A percentile compares a stretch with the other conserved stretches of the same genome.
Conservation (phyloP, 225 moss, liverwort and hornwort genomes). For the Straminergon stramineum region DNA sequence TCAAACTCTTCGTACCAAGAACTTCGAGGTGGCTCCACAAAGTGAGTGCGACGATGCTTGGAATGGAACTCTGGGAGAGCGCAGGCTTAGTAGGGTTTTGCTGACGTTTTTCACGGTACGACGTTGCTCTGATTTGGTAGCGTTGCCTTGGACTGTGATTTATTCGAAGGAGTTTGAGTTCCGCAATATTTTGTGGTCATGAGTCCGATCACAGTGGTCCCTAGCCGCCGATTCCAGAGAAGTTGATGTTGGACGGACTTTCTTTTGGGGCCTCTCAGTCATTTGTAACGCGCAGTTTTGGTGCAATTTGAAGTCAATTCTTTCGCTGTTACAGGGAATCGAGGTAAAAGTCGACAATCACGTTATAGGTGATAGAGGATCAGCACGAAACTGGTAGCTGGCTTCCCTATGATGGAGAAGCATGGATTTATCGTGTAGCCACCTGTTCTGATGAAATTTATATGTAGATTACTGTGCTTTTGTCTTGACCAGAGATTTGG, state of each 20-base stretch:
- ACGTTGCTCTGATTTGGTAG: not conserved
- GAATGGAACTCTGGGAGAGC: not conserved
- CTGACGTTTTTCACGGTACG: not conserved
- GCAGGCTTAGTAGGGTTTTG: not conserved
- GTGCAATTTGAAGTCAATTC: not conserved
- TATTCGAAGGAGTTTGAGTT: not conserved
- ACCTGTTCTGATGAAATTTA: not conserved
- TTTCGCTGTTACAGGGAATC: not conserved
- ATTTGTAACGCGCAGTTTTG: not conserved
- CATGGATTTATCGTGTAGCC: not conserved
- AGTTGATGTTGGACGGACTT: not conserved
- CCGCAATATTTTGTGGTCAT: not conserved
- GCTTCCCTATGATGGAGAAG: not conserved
- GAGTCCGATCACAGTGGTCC: not conserved
- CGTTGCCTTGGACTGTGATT: not conserved
- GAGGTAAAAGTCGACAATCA: not conserved
- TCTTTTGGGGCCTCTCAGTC: not conserved
- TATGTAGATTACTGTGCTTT: not conserved
- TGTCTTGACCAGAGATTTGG: not conserved
- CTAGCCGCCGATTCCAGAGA: not conserved
- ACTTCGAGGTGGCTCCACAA: conserved; percentile 11
- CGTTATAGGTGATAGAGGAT: not conserved
- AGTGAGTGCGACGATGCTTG: conserved; percentile 1
- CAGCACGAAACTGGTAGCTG: not conserved
- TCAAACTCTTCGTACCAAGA: conserved; percentile 17